Evolutionary conservation across 148 eudicot genomes (phyloP), one percentile per base, ranked within the genome.

Genomic region (Rheum nobile): DNA sequence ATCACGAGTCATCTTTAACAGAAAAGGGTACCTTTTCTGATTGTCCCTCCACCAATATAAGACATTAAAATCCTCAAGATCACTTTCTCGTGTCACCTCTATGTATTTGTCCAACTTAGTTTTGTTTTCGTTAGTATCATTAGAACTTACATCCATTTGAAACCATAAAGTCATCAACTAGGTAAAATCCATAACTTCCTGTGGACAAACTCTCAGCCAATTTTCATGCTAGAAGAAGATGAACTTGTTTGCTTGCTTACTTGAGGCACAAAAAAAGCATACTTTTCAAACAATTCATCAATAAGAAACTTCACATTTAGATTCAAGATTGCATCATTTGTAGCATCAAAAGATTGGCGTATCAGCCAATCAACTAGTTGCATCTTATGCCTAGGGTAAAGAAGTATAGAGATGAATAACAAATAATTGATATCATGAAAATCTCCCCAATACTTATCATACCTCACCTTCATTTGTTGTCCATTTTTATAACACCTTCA

Each of bases 391-490:
- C n/a, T 24, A 13, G 70, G 70, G 8, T 65, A 37, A 65, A 65
- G 37, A 65, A 65, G 14, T 17, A 65, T 14, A n/a, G 70, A 13
- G 8, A 65, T 14, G 9, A 28, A 65, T 8, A 26, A 11, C 32
- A 65, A 11, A 31, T 28, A 28, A 29, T 65, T 65, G 13, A 24
- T 35, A 31, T 65, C 29, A 14, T 65, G 19, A 31, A 65, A 16
- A 29, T 65, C 70, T 28, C 70, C 70, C 70, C 70, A 65, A 28
- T 65, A 65, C 70, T 65, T 65, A 12, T 65, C 70, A 65, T 24
- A 65, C 6, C 0, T 65, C 7, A 22, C 16, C n/a, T 65, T 65
- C 34, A 65, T 28, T 29, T 29, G 16, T 31, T 13, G 38, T 3
- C 32, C 39, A 65, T 65, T 31, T 35, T 65, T 29, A 37, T 65